phyloP scores from a whole-genome alignment of 352 stramenopile genomes.

The Pythium aquatile region DNA sequence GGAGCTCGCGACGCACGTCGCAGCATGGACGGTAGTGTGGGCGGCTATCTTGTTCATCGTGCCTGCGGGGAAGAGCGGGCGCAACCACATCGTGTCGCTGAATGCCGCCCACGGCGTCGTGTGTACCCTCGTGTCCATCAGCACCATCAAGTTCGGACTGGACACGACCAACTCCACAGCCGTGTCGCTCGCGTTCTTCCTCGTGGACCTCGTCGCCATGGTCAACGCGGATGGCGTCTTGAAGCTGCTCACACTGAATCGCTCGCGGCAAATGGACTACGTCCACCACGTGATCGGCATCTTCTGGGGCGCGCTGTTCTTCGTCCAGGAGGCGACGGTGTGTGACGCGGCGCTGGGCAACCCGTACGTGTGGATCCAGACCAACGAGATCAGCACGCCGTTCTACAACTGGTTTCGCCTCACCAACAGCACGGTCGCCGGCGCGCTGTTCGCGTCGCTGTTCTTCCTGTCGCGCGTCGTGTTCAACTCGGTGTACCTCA shows the following conservation, averaged over 20 bases:
- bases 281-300: slow-evolving; percentile 63
- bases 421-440: slow-evolving; percentile 53
- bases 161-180: slow-evolving; percentile 62
- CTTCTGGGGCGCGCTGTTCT: slow-evolving; percentile 62
- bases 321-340: slow-evolving; percentile 53
- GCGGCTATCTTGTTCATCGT: slow-evolving; percentile 43
- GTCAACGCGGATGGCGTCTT: slow-evolving; percentile 43
- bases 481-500: slow-evolving; percentile 69
- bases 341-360: slow-evolving; percentile 55
- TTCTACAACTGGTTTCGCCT: slow-evolving; percentile 85
- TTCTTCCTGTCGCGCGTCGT: slow-evolving; percentile 73
- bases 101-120: slow-evolving; percentile 68
- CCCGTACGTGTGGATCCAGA: slow-evolving; percentile 83
- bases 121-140: slow-evolving; percentile 44
- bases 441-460: slow-evolving; percentile 48
- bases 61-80: slow-evolving; percentile 35
- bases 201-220: slow-evolving; percentile 72
- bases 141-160: slow-evolving; percentile 40
- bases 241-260: slow-evolving; percentile 36
- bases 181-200: slow-evolving; percentile 63
- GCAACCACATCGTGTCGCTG: slow-evolving; percentile 69
- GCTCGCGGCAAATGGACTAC: slow-evolving; percentile 70
- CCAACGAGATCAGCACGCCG: slow-evolving; percentile 74
- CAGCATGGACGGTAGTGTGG: slow-evolving; percentile 52
- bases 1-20: slow-evolving; percentile 32